Evolutionary conservation across 805 yeast genomes (phyloP).

Genomic region (Saturnispora ahearnii): DNA sequence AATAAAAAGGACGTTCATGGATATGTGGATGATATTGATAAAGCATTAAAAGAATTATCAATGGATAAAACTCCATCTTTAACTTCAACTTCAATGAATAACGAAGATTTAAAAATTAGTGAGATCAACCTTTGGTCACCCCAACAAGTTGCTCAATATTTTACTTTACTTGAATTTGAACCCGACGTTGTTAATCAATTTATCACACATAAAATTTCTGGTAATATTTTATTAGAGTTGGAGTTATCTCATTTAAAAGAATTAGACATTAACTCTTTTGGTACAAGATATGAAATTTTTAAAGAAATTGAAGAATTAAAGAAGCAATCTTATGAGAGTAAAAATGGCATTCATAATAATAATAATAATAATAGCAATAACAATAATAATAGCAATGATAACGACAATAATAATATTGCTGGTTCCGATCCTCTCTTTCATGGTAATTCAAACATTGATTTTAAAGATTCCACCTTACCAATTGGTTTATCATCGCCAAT

Average conservation of each 20-base stretch:
- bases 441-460: not conserved
- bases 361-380: not conserved
- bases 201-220: constrained; percentile 81
- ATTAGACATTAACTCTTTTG: constrained; percentile 84
- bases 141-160: constrained; percentile 72
- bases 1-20: constrained; percentile 16
- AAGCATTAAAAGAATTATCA: constrained; percentile 57
- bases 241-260: constrained; percentile 85
- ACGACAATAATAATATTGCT: not conserved
- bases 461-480: not conserved
- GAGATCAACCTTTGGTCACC: constrained; percentile 70
- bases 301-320: constrained; percentile 75
- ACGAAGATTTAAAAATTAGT: constrained; percentile 32
- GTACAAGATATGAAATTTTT: constrained; percentile 86
- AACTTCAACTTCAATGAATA: not conserved
- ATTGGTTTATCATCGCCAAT: not conserved
- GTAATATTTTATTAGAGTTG: constrained; percentile 73
- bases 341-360: not conserved
- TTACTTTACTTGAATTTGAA: constrained; percentile 66
- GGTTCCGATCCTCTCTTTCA: not conserved
- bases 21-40: constrained; percentile 65
- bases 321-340: constrained; percentile 16
- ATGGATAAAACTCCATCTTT: constrained; percentile 3
- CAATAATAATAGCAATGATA: not conserved
- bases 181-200: constrained; percentile 67